phyloP scores from a whole-genome alignment of 2,329 filamentous ascomycete genomes.

The Incumbomyces delicatus region DNA sequence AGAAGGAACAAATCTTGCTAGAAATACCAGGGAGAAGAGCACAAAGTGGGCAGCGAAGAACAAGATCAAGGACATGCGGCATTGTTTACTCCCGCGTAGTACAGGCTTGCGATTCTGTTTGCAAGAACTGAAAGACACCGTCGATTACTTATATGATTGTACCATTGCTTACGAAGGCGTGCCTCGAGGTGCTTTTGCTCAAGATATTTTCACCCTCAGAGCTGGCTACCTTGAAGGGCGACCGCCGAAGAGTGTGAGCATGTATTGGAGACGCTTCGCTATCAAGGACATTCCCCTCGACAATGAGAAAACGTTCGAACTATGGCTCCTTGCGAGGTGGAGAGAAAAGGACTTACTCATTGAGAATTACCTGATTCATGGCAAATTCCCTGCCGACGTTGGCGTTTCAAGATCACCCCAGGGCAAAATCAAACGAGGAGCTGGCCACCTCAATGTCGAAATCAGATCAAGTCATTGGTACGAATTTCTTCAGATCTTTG shows the following conservation, averaged over 20 bases:
- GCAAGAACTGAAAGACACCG: constrained; percentile 60
- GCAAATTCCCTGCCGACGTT: constrained; percentile 60
- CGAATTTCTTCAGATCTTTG: constrained; percentile 26
- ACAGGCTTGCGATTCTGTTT: constrained; percentile 74
- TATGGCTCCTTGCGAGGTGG: constrained; percentile 73
- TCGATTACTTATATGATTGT: constrained; percentile 73
- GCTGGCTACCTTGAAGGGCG: constrained; percentile 74
- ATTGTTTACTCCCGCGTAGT: constrained; percentile 67
- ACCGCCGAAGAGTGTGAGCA: constrained; percentile 78
- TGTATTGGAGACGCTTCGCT: constrained; percentile 75
- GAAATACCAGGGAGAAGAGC: constrained; percentile 60
- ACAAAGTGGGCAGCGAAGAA: constrained; percentile 67
- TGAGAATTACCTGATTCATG: constrained; percentile 62
- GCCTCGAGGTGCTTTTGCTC: constrained; percentile 55
- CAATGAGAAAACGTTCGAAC: constrained; percentile 57
- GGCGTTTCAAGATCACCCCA: constrained; percentile 40
- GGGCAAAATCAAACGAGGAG: constrained; percentile 23
- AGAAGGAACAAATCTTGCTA: constrained; percentile 73
- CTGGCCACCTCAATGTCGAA: constrained; percentile 25
- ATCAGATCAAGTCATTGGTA: constrained; percentile 26
- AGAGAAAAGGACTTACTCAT: constrained; percentile 75
- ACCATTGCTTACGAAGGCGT: constrained; percentile 27
- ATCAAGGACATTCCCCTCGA: constrained; percentile 65
- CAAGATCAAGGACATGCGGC: constrained; percentile 60
- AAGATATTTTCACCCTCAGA: constrained; percentile 67